phyloP scores from a whole-genome alignment of 768 basidiomycete species.

The Mycena alexandri region DNA sequence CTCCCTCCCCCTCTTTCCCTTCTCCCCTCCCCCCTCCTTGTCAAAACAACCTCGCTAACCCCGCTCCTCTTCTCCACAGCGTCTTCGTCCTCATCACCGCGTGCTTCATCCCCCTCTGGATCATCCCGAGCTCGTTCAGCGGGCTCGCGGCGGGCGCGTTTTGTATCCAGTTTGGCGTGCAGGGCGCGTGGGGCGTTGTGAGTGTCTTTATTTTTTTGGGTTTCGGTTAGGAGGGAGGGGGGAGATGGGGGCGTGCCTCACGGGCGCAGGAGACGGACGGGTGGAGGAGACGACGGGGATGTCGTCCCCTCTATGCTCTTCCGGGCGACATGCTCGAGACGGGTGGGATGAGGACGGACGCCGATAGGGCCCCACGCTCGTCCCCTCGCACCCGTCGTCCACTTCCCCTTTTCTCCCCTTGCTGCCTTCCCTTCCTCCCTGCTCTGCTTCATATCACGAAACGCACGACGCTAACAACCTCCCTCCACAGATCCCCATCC shows the following conservation, averaged over 20 bases:
- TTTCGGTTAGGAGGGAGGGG: no score
- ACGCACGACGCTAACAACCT: background rate
- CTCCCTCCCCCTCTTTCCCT: background rate
- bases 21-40: background rate
- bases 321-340: no score
- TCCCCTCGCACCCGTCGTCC: no score
- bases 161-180: constrained; percentile 77
- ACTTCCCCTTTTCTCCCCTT: background rate
- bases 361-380: background rate
- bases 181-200: constrained; percentile 79
- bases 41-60: background rate
- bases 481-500: constrained; percentile 71
- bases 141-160: constrained; percentile 78
- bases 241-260: no score
- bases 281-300: no score
- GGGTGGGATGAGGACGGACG: no score
- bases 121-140: constrained; percentile 67
- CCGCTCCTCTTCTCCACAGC: constrained; percentile 35
- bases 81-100: constrained; percentile 55
- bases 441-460: background rate
- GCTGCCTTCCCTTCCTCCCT: background rate
- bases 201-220: constrained; percentile 37
- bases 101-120: constrained; percentile 75
- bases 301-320: no score
- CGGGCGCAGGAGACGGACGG: no score